phyloP scores from a whole-genome alignment of 352 stramenopile genomes.

The Phytophthora tubulina region DNA sequence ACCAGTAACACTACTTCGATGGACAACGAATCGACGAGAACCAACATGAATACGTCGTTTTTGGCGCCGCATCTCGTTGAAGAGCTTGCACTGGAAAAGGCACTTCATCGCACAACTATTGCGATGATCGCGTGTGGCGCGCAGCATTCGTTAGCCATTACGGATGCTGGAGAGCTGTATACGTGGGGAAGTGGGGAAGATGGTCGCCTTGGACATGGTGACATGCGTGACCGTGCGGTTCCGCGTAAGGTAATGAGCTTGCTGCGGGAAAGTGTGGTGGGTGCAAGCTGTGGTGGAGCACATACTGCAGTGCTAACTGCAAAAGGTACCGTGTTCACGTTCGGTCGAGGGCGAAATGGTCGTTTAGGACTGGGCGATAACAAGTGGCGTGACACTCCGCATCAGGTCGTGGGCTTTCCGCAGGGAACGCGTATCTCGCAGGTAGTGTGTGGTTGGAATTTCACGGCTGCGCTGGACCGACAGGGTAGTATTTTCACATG shows the following conservation, averaged over 20 bases:
- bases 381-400: conserved; percentile 79
- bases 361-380: conserved; percentile 77
- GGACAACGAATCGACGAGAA: conserved; percentile 18
- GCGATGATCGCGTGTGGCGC: conserved; percentile 71
- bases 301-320: conserved; percentile 82
- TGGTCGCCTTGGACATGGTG: conserved; percentile 77
- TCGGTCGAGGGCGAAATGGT: conserved; percentile 79
- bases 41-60: conserved; percentile 48
- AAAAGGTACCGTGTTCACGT: conserved; percentile 70
- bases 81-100: conserved; percentile 84
- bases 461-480: conserved; percentile 65
- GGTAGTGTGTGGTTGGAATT: conserved; percentile 87
- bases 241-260: conserved; percentile 87
- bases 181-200: conserved; percentile 89
- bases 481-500: conserved; percentile 80
- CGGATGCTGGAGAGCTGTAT: conserved; percentile 75
- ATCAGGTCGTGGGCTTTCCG: conserved; percentile 63
- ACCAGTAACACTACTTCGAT: background rate
- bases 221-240: conserved; percentile 80
- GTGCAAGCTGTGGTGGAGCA: conserved; percentile 81
- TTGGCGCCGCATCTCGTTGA: conserved; percentile 72
- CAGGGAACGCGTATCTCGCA: conserved; percentile 48
- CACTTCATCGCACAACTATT: conserved; percentile 74
- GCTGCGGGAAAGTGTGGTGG: conserved; percentile 64
- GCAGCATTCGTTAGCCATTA: conserved; percentile 82